These are phyloP conservation scores for Acanthamoeba culbertsoni DNA, from an alignment of 208 protist species.

Conservation along the genomic window DNA sequence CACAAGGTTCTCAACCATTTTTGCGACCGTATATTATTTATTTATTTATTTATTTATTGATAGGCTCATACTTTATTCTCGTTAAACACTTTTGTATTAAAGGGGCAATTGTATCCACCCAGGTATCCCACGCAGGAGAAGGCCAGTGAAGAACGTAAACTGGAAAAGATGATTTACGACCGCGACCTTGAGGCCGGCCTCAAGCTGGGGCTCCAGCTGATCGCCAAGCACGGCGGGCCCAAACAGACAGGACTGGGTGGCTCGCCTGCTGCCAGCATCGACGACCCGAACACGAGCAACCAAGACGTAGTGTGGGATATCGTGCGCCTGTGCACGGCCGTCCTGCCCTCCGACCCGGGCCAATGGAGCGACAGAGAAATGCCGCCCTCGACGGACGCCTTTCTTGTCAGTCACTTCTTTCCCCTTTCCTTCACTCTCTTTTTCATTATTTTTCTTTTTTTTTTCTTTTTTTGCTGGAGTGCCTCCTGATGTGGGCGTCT, in stretches of 20 bases:
- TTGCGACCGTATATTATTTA: too few relatives aligned
- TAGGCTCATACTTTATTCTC: too few relatives aligned
- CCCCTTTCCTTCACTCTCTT: neutral
- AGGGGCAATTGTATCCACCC: neutral
- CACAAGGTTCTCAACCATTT: neutral
- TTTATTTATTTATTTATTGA: too few relatives aligned
- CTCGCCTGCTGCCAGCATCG: neutral
- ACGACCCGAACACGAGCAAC: neutral
- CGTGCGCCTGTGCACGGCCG: neutral
- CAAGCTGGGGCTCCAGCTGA: neutral
- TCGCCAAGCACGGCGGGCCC: neutral
- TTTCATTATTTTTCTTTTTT: neutral
- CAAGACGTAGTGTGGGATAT: neutral
- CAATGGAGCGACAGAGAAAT: neutral
- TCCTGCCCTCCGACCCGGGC: neutral
- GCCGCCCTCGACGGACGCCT: neutral
- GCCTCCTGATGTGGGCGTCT: neutral
- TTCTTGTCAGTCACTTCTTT: neutral
- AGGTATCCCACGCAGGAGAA: neutral
- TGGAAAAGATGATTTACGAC: neutral
- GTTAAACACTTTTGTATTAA: too few relatives aligned
- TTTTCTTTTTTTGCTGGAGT: neutral
- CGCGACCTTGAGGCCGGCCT: neutral
- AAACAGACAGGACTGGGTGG: neutral
- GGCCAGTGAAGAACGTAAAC: neutral